Percentiles rank a stretch among this genome's conserved stretches.
These are phyloP conservation scores for Aspergillus candidus DNA, from an alignment of 2,329 filamentous ascomycete genomes.

Conservation along the genomic window DNA sequence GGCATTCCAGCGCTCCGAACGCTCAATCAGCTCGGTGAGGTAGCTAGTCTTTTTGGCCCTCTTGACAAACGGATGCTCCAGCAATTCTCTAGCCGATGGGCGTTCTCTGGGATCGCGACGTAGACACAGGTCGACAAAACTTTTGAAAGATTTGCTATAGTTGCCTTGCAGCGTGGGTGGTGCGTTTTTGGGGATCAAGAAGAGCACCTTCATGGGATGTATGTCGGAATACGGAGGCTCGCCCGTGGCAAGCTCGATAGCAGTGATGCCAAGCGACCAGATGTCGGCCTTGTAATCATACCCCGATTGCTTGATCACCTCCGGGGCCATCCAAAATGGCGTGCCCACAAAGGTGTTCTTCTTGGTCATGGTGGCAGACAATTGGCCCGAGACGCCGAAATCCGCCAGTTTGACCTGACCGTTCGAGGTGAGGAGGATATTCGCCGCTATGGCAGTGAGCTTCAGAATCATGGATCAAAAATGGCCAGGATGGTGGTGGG, in stretches of 20 bases:
- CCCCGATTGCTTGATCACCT: conserved; percentile 96
- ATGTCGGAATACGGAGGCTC: conserved; percentile 95
- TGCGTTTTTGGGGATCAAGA: conserved; percentile 91
- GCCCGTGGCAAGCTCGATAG: conserved; percentile 82
- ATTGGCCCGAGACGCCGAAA: conserved; percentile 92
- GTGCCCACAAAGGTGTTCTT: conserved; percentile 99
- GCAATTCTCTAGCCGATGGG: conserved; percentile 76
- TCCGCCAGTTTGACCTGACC: conserved; percentile 96
- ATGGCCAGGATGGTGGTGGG: too few relatives aligned
- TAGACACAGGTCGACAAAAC: conserved; percentile 77
- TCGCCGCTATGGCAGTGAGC: conserved; percentile 62
- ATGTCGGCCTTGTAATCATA: conserved; percentile 98
- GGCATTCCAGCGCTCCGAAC: conserved; percentile 79
- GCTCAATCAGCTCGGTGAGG: conserved; percentile 88
- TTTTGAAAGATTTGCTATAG: conserved; percentile 76
- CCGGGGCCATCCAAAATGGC: conserved; percentile 98
- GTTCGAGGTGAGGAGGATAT: conserved; percentile 79
- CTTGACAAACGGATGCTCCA: conserved; percentile 85
- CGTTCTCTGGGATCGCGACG: conserved; percentile 84
- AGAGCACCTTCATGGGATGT: conserved; percentile 96
- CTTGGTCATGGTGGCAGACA: conserved; percentile 98
- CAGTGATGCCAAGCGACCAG: conserved; percentile 93
- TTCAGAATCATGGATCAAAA: background rate
- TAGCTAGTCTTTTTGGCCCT: conserved; percentile 95
- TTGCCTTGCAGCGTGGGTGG: conserved; percentile 75